These are phyloP conservation scores for Zoysia japonica DNA, from an alignment of 176 grass and related monocot genomes.

Conservation along the genomic window DNA sequence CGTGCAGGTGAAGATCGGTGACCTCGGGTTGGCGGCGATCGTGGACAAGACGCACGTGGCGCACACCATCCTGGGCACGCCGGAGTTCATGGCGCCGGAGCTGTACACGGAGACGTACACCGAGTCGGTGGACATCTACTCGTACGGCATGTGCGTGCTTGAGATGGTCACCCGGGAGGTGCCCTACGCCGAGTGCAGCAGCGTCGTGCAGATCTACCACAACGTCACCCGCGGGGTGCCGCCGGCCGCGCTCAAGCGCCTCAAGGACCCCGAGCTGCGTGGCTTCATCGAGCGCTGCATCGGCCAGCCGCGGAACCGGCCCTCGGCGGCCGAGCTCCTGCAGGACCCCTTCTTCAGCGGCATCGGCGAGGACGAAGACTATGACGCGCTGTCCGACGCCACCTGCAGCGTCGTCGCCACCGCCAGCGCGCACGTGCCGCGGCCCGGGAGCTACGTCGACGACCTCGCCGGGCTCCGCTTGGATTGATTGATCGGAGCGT, in stretches of 20 bases:
- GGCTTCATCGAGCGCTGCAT: conserved; percentile 85
- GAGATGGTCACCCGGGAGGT: conserved; percentile 97
- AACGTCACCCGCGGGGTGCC: conserved; percentile 55
- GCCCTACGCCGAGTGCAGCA: conserved; percentile 83
- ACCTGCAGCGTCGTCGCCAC: background rate
- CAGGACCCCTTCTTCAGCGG: conserved; percentile 73
- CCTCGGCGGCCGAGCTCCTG: conserved; percentile 74
- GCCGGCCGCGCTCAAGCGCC: conserved; percentile 56
- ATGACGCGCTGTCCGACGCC: background rate
- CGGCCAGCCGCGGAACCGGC: conserved; percentile 58
- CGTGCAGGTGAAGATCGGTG: conserved; percentile 85
- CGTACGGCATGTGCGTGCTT: conserved; percentile 92
- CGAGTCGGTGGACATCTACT: conserved; percentile 97
- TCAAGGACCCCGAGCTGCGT: conserved; percentile 66
- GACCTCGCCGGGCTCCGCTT: conserved; percentile 32
- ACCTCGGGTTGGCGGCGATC: conserved; percentile 86
- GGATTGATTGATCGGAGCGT: background rate
- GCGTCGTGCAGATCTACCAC: conserved; percentile 74
- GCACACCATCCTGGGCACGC: conserved; percentile 86
- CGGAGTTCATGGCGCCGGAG: conserved; percentile 99
- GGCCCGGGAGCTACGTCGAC: conserved; percentile 30
- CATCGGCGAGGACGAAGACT: conserved; percentile 47
- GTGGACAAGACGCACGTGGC: conserved; percentile 82
- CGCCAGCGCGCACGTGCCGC: background rate
- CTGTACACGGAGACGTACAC: conserved; percentile 92